Evolutionary conservation across 148 eudicot species (phyloP), one percentile per base, ranked within the genome.

Genomic region (Nepenthes mirabilis): DNA sequence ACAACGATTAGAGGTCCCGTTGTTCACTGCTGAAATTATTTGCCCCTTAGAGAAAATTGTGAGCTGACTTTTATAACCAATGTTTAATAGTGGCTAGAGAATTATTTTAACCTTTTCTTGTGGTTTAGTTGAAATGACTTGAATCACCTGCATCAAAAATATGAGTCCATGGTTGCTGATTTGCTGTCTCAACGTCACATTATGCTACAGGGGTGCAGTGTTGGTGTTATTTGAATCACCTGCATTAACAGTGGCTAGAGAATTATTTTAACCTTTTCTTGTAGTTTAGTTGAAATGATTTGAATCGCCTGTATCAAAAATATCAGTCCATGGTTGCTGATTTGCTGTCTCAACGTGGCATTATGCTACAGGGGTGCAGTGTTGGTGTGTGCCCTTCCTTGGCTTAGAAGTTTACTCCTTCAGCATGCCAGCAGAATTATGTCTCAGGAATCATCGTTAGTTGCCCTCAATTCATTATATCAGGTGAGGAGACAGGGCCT

Each of bases 361-460:
- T 40, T 40, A 23, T 40, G 8, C 23, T 61, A 35, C 75, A 93
- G 99, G 82, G 98, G 99, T 69, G 85, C 85, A 47, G 87, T 86
- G 34, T 55, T 93, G 74, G 91, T 77, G 65, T 78, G 83, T 79
- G 78, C 81, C 36, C 78, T 93, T 73, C 89, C 99, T 48, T 93
- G 99, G 99, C 83, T 91, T 32, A 80, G 81, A 74, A 91, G 86
- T 78, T 76, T 91, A 68, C 82, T 88, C 67, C 91, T 91, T 66
- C 91, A 85, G 69, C 98, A 88, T 80, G 77, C 95, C 37, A 83
- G 91, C 73, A 75, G 73, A 65, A 83, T 91, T 60, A 75, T 86
- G 78, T 85, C 94, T 52, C 96, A 88, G 58, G 95, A 88, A 63
- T 83, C 95, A 59, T 91, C 98, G 55, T 72, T 91, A 63, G 62